Conservation (phyloP, 768 basidiomycete genomes). For the Serendipita sp. region DNA sequence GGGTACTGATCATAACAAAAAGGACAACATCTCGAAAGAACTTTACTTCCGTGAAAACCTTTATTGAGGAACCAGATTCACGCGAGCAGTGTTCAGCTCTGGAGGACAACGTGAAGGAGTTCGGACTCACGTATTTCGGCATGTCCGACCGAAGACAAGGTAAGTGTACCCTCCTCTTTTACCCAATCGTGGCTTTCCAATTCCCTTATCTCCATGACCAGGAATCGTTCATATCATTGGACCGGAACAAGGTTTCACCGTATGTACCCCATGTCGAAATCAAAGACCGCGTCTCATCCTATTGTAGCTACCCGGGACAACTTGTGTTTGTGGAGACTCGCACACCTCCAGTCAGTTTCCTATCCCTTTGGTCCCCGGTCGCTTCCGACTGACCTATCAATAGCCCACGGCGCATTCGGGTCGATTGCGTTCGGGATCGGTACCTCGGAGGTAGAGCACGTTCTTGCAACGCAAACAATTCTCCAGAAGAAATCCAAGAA, state of each 20-base stretch:
- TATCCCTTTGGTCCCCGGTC: not conserved
- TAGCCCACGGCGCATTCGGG: slow-evolving; percentile 85
- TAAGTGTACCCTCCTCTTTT: slow-evolving; percentile 17
- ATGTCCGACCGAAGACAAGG: slow-evolving; percentile 82
- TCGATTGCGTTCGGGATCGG: slow-evolving; percentile 89
- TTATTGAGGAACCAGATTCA: slow-evolving; percentile 74
- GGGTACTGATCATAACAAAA: slow-evolving; percentile 4
- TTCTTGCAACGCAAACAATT: slow-evolving; percentile 81
- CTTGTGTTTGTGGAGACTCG: slow-evolving; percentile 84
- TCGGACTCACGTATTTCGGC: slow-evolving; percentile 84
- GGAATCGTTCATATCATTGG: slow-evolving; percentile 83
- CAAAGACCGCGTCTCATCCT: not conserved
- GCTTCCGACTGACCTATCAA: not conserved
- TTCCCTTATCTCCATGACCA: slow-evolving; percentile 17
- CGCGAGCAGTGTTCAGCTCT: slow-evolving; percentile 69
- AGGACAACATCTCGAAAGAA: slow-evolving; percentile 64
- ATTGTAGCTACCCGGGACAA: slow-evolving; percentile 51
- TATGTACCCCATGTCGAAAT: slow-evolving; percentile 18
- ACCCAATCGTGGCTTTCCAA: not conserved
- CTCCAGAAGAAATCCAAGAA: slow-evolving; percentile 81
- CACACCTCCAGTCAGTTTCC: slow-evolving; percentile 67
- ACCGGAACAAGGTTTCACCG: slow-evolving; percentile 87
- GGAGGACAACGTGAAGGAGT: slow-evolving; percentile 82
- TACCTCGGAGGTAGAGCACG: slow-evolving; percentile 88
- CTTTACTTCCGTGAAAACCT: slow-evolving; percentile 51